Conservation (phyloP, 495 filamentous ascomycete species). For the Xylaria venustula region DNA sequence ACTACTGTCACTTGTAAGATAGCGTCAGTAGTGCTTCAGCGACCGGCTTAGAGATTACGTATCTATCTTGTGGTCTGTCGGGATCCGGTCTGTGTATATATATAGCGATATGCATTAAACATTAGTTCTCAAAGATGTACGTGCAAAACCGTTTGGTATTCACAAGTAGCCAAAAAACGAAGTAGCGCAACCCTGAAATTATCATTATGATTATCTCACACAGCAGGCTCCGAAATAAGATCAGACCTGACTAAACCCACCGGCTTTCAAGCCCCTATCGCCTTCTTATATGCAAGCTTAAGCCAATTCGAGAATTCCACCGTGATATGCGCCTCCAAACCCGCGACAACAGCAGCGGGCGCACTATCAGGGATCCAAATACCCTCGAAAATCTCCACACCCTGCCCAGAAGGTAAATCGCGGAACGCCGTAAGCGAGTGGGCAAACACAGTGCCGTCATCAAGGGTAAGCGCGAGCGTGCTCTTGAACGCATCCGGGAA, state of each 20-base stretch:
- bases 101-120: no score
- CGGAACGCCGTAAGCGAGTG: conserved; percentile 18
- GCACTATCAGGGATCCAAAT: conserved; percentile 21
- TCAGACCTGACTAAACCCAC: no score
- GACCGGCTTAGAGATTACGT: conserved; percentile 21
- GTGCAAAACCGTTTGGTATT: no score
- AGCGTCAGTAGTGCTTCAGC: conserved; percentile 30
- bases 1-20: conserved; percentile 35
- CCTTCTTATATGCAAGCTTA: conserved; percentile 17
- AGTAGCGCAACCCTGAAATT: no score
- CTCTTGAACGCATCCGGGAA: conserved; percentile 14
- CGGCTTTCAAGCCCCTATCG: background rate
- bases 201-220: no score
- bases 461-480: conserved; percentile 17
- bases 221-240: no score
- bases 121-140: no score
- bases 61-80: no score
- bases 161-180: no score
- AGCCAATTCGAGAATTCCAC: conserved; percentile 28
- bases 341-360: conserved; percentile 16
- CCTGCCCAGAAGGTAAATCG: conserved; percentile 15
- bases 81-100: no score
- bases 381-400: conserved; percentile 21
- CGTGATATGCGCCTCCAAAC: conserved; percentile 18
- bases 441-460: conserved; percentile 15